These are phyloP conservation scores for Sphagnum contortum DNA, from an alignment of 225 moss, liverwort and hornwort genomes.

Conservation along the genomic window DNA sequence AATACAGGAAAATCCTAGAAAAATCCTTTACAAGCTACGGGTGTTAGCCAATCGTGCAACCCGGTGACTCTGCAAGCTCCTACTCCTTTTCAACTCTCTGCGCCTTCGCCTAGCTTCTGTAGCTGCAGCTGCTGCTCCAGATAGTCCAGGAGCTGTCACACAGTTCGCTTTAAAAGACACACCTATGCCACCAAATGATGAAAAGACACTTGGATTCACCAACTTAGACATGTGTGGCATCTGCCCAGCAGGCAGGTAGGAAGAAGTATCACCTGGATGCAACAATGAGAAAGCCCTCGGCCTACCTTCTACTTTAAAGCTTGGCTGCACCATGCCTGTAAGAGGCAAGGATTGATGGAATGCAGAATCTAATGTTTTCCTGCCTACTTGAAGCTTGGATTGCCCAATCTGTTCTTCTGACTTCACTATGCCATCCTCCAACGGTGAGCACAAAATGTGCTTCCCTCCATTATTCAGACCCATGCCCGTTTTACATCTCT, in stretches of 20 bases:
- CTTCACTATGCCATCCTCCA: too few species aligned
- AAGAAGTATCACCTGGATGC: slow-evolving; percentile 14
- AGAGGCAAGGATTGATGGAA: too few species aligned
- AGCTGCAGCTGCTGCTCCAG: slow-evolving; percentile 39
- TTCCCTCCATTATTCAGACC: too few species aligned
- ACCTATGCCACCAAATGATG: slow-evolving; percentile 37
- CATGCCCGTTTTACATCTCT: too few species aligned
- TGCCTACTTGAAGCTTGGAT: too few species aligned
- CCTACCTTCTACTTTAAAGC: slow-evolving; percentile 5
- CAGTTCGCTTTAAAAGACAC: slow-evolving; percentile 14
- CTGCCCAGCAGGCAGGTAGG: slow-evolving; percentile 5
- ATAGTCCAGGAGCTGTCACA: slow-evolving; percentile 15
- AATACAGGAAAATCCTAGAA: too few species aligned
- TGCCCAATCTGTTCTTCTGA: too few species aligned
- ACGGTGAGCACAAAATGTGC: too few species aligned
- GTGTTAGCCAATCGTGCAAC: slow-evolving; percentile 3
- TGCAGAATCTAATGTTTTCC: too few species aligned
- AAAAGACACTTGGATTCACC: slow-evolving; percentile 19
- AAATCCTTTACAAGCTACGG: too few species aligned
- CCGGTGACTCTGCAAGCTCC: slow-evolving; percentile 41
- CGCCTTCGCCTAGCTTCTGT: slow-evolving; percentile 50
- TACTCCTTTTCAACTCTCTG: slow-evolving; percentile 42
- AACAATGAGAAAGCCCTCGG: slow-evolving; percentile 16
- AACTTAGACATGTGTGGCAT: slow-evolving; percentile 16
- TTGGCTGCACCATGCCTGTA: too few species aligned